Evolutionary conservation across 2,329 filamentous ascomycete species (phyloP).

Genomic region (Cadophora sp.): DNA sequence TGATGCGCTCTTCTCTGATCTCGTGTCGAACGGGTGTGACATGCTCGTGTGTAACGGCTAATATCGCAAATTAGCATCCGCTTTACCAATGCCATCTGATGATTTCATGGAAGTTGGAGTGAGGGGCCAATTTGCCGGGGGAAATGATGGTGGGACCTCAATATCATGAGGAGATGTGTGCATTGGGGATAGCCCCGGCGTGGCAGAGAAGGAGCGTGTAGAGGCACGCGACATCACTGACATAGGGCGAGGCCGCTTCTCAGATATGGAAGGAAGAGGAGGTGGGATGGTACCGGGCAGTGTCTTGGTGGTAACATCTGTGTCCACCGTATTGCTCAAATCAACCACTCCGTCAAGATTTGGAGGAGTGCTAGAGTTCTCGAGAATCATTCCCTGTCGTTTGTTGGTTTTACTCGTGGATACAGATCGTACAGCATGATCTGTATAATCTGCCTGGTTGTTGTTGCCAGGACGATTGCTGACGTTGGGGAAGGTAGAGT

Average conservation of each 20-base stretch:
- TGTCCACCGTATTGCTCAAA: constrained; percentile 40
- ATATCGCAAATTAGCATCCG: constrained; percentile 31
- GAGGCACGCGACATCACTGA: constrained; percentile 17
- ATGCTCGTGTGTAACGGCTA: constrained; percentile 58
- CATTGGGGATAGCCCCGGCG: constrained; percentile 21
- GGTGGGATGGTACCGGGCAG: constrained; percentile 39
- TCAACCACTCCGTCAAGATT: constrained; percentile 40
- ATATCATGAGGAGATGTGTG: constrained; percentile 29
- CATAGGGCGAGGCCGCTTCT: constrained; percentile 16
- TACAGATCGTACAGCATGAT: constrained; percentile 4
- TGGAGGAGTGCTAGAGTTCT: constrained; percentile 28
- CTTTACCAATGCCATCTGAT: constrained; percentile 21
- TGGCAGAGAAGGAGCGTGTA: constrained; percentile 14
- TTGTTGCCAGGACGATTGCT: constrained; percentile 18
- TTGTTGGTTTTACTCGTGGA: constrained; percentile 13
- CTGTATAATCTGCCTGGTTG: not conserved
- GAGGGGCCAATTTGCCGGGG: constrained; percentile 32
- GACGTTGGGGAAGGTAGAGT: constrained; percentile 23
- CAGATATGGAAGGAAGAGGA: constrained; percentile 24
- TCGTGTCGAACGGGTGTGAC: constrained; percentile 52
- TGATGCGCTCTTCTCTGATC: constrained; percentile 54
- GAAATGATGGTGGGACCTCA: constrained; percentile 23
- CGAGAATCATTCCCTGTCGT: constrained; percentile 25
- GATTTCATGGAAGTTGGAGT: constrained; percentile 15
- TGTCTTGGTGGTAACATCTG: constrained; percentile 37